A percentile compares a stretch with the other conserved stretches of the same genome.
phyloP scores from a whole-genome alignment of 805 yeast species.

The Barnettozyma vustinii region DNA sequence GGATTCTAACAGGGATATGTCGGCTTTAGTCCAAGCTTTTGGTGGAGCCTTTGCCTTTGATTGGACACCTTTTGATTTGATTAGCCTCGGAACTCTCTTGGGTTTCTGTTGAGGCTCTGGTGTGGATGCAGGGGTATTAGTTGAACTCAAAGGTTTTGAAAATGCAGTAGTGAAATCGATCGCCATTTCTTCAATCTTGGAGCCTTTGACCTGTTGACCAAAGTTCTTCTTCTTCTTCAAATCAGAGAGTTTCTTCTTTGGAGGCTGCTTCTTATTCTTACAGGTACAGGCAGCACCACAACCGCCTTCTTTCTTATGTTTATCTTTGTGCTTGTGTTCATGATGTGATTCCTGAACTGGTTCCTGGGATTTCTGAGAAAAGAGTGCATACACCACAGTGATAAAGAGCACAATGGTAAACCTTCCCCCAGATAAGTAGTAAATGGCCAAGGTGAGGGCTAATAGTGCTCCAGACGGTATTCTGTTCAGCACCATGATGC shows the following conservation, averaged over 20 bases:
- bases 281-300: slow-evolving; percentile 31
- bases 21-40: slow-evolving; percentile 35
- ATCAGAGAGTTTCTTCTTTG: slow-evolving; percentile 23
- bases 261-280: slow-evolving; percentile 21
- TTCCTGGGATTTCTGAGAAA: slow-evolving; percentile 13
- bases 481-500: slow-evolving; percentile 1
- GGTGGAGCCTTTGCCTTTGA: slow-evolving; percentile 22
- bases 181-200: slow-evolving; percentile 21
- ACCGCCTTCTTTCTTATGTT: slow-evolving; percentile 27
- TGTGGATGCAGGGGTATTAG: slow-evolving; percentile 3
- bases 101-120: slow-evolving; percentile 14
- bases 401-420: slow-evolving; percentile 28
- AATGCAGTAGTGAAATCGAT: slow-evolving; percentile 38
- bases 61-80: slow-evolving; percentile 33
- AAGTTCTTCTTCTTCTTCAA: slow-evolving; percentile 18
- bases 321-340: slow-evolving; percentile 13
- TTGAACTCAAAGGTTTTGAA: slow-evolving; percentile 13
- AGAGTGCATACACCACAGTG: slow-evolving; percentile 22
- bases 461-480: slow-evolving; percentile 14
- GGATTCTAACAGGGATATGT: slow-evolving; percentile 41
- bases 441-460: slow-evolving; percentile 7
- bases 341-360: too few species aligned
- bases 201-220: slow-evolving; percentile 10
- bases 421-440: slow-evolving; percentile 33
- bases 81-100: slow-evolving; percentile 36